Base-by-base conservation (phyloP, 257 asterid genomes). In the Coffea eugenioides region DNA sequence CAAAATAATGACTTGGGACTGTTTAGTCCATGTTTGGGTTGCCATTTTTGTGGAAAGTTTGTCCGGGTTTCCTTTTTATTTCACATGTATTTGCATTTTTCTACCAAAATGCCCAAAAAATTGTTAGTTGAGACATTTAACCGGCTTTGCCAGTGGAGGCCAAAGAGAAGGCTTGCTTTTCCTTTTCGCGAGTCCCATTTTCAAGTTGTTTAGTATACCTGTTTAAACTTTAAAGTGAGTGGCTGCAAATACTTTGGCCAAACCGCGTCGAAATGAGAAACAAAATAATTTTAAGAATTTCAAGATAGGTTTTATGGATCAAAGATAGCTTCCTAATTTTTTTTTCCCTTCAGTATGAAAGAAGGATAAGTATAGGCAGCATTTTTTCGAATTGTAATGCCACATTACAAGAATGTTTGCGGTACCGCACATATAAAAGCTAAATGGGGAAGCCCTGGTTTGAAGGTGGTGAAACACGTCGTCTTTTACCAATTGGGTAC, bases 221-320 rank as follows among this genome's bases (percentile, higher is more conserved):
- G 61, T 16, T 56, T 56, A 13, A 94, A 27, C 27, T 27, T 27
- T 27, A 39, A 39, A 39, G 43, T 39, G 43, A 39, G 43, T 39
- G 43, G 43, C 5, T 39, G 43, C 43, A 39, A 4, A 39, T 39
- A 39, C 43, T 39, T 39, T 31, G 34, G 43, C 43, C 43, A 39
- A 39, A 39, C 43, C 43, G 5, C 43, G 43, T 39, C 4, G 43
- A 39, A 39, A 39, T 39, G 43, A 39, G 43, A 39, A 39, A 39
- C 4, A 39, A 39, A 39, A 39, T 39, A 39, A 39, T 39, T 2
- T 39, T 39, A 39, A 39, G 43, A 39, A 39, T 39, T 39, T 39
- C 43, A 39, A 39, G 43, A 39, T 39, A 39, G 43, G 43, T 39
- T 2, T 39, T 39, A 39, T 56, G 0, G 16, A 16, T 4, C 27